Conservation (phyloP, 768 basidiomycete genomes). For the Rhizopogon sp. region DNA sequence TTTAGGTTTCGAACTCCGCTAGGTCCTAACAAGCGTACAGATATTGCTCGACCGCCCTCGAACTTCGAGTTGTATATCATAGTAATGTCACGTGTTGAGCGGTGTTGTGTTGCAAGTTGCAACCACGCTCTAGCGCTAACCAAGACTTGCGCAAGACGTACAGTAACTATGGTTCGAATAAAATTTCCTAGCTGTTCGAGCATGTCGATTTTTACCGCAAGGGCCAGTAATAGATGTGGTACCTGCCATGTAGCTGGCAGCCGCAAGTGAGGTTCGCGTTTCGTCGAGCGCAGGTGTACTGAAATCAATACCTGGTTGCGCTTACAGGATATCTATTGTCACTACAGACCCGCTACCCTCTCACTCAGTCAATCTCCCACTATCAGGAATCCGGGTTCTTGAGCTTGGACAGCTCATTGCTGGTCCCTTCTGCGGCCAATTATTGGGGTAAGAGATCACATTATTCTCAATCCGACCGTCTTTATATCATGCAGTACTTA, state of each 20-base stretch:
- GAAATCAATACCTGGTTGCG: neutral
- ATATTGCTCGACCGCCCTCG: no score
- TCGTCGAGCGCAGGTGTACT: neutral
- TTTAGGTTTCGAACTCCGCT: no score
- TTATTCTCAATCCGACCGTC: neutral
- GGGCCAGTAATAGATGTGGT: neutral
- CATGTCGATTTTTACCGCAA: neutral
- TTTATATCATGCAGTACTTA: neutral
- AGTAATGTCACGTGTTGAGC: no score
- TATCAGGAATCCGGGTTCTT: constrained; percentile 58
- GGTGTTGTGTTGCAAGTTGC: neutral
- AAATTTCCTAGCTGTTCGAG: neutral
- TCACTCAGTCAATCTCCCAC: constrained; percentile 38
- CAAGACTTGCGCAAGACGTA: no score
- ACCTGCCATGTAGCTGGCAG: neutral
- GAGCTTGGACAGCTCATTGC: constrained; percentile 71
- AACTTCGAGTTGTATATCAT: no score
- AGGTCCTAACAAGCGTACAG: no score
- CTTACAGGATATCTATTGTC: neutral
- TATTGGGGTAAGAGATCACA: constrained; percentile 48
- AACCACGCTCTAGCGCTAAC: neutral
- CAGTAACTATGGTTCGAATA: neutral
- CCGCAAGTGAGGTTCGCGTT: neutral
- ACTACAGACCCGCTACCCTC: neutral
- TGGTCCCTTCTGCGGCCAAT: constrained; percentile 68